Base-by-base conservation (phyloP, 106 monocot species). In the Xerophyta viscosa region DNA sequence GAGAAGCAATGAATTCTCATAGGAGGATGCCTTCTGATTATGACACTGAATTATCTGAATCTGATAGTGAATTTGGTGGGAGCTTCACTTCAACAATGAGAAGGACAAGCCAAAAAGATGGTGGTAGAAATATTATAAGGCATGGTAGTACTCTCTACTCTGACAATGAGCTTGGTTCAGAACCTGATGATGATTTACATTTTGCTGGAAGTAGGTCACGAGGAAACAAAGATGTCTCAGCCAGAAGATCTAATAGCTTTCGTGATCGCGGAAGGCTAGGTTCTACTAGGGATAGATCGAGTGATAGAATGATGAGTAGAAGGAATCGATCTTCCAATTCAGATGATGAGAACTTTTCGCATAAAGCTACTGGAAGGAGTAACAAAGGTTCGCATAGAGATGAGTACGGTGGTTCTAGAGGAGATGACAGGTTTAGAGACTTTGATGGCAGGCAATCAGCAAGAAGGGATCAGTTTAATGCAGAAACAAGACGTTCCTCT, bases 21-120 rank as follows among this genome's bases (percentile, higher is more conserved):
- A 65, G 29, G 20, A 36, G 57, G 29, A 25, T 47, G 28, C 48
- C 43, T 30, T 68, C 66, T 20, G 72, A 65, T 72, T 64, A 55
- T 47, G 86, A 70, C 61, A n/a, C 22, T 21, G 51, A 46, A 19
- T 18, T 56, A 3, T 70, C 55, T 57, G 70, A 77, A 63, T 66
- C 54, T 46, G 77, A 78, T 56, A 64, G 48, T 63, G 68, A 61
- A 25, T 24, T 52, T 23, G 58, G 75, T 44, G 57, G 26, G 3
- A 46, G 12, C 46, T 62, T 58, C 13, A 48, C 41, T 31, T 41
- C 48, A 27, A 57, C 41, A 56, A 23, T 31, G 55, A 57, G 66
- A 53, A 11, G 33, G 33, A 65, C 47, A 39, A 15, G 20, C 23
- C 31, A 45, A 62, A 48, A 57, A 41, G 29, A 41, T 48, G n/a